A percentile compares a stretch with the other conserved stretches of the same genome.
Conservation (phyloP, 2,329 filamentous ascomycete species). For the Didymella arachidicola region DNA sequence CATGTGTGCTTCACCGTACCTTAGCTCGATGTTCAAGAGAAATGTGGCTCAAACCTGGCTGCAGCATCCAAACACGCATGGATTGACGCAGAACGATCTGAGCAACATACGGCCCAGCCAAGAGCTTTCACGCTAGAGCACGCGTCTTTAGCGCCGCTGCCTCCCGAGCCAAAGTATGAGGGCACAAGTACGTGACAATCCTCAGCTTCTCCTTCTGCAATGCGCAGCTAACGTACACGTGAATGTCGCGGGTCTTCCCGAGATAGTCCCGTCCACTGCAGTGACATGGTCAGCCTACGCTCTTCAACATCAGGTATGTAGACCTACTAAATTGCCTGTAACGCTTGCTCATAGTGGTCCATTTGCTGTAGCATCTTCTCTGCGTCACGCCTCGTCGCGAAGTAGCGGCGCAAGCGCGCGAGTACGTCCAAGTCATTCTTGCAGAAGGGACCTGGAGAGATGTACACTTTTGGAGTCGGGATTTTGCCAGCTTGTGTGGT, state of each 20-base stretch:
- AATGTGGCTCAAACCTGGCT: background rate
- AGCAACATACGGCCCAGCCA: background rate
- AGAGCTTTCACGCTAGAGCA: background rate
- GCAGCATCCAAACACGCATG: too few relatives aligned
- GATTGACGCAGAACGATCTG: background rate
- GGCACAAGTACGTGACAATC: constrained; percentile 20
- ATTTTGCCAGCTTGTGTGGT: constrained; percentile 21
- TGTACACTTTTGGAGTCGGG: constrained; percentile 21
- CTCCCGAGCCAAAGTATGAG: constrained; percentile 19
- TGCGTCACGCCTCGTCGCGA: constrained; percentile 12
- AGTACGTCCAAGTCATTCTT: constrained; percentile 18
- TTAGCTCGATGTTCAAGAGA: background rate
- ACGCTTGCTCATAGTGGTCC: constrained; percentile 19
- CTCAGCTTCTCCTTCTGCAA: constrained; percentile 16
- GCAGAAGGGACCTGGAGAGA: constrained; percentile 20
- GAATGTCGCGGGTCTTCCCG: constrained; percentile 13
- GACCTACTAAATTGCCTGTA: constrained; percentile 14
- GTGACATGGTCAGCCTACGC: background rate
- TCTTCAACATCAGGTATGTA: background rate
- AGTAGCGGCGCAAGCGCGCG: constrained; percentile 16
- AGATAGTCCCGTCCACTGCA: constrained; percentile 16
- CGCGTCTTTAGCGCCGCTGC: background rate
- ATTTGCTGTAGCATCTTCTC: constrained; percentile 20
- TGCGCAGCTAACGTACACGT: constrained; percentile 21
- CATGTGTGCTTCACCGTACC: background rate